These are phyloP conservation scores for Alnus rubra DNA, from an alignment of 306 rosid genomes.

Conservation along the genomic window DNA sequence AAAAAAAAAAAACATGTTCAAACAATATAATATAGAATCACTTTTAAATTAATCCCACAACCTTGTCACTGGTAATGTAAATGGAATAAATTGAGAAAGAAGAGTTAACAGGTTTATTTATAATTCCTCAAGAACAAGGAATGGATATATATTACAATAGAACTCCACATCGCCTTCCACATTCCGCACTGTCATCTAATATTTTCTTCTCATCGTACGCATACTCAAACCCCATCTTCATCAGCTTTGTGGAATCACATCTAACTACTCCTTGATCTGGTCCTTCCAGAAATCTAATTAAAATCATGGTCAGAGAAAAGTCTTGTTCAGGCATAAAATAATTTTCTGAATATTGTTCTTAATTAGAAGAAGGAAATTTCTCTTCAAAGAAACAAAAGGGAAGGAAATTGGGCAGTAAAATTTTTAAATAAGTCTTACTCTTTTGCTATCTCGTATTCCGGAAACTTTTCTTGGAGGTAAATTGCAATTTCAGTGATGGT, in stretches of 20 bases:
- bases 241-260: conserved; percentile 27
- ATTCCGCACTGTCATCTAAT: conserved; percentile 20
- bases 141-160: neutral
- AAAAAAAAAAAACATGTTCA: too few species aligned
- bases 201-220: conserved; percentile 12
- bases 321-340: neutral
- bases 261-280: conserved; percentile 6
- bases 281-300: conserved; percentile 18
- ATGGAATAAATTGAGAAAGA: neutral
- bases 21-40: too few species aligned
- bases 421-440: conserved; percentile 4
- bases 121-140: neutral
- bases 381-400: neutral
- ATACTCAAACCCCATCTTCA: conserved; percentile 25
- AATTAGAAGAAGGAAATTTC: neutral
- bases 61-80: too few species aligned
- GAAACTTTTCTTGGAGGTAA: conserved; percentile 24
- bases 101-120: neutral
- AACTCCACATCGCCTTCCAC: conserved; percentile 8
- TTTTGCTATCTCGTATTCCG: conserved; percentile 16
- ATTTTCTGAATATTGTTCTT: neutral
- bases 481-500: conserved; percentile 17
- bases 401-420: neutral
- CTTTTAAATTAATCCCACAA: too few species aligned
- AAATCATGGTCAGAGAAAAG: neutral